phyloP scores from a whole-genome alignment of 2,329 filamentous ascomycete species.

The Pyrenochaeta sp. region DNA sequence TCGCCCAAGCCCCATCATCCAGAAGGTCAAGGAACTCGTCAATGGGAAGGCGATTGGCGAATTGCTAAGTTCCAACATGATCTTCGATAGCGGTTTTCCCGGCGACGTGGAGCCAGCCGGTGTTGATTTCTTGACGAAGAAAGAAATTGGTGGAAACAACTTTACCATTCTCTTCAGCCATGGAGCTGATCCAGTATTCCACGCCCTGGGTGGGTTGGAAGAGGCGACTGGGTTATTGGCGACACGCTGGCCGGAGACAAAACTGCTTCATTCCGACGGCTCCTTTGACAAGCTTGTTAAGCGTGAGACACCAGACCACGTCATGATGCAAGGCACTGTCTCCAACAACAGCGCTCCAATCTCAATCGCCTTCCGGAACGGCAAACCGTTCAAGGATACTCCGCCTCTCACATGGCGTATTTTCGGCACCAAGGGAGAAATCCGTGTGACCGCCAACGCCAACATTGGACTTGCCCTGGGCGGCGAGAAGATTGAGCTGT shows the following conservation, averaged over 20 bases:
- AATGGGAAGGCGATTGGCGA: constrained; percentile 51
- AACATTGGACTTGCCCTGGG: constrained; percentile 44
- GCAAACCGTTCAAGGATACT: constrained; percentile 21
- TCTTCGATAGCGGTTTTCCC: neutral
- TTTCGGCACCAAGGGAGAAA: constrained; percentile 27
- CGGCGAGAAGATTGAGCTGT: constrained; percentile 58
- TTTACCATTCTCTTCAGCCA: constrained; percentile 27
- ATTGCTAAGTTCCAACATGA: constrained; percentile 43
- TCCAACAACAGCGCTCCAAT: constrained; percentile 13
- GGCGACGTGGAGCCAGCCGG: constrained; percentile 20
- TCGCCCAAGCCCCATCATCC: constrained; percentile 45
- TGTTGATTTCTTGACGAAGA: constrained; percentile 24
- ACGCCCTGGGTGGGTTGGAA: constrained; percentile 27
- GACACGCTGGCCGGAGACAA: constrained; percentile 11
- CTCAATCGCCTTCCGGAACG: constrained; percentile 18
- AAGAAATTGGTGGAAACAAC: constrained; percentile 21
- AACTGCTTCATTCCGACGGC: constrained; percentile 18
- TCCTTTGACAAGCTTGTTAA: constrained; percentile 4
- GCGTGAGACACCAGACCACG: constrained; percentile 57
- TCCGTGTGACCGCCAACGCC: constrained; percentile 28
- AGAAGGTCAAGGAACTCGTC: constrained; percentile 51
- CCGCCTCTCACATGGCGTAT: constrained; percentile 22
- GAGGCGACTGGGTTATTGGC: constrained; percentile 3
- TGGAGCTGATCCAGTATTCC: constrained; percentile 42
- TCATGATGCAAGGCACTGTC: constrained; percentile 50